Evolutionary conservation across 2,329 filamentous ascomycete genomes (phyloP), one percentile per base, ranked within the genome.

Genomic region (Alternaria sp.): DNA sequence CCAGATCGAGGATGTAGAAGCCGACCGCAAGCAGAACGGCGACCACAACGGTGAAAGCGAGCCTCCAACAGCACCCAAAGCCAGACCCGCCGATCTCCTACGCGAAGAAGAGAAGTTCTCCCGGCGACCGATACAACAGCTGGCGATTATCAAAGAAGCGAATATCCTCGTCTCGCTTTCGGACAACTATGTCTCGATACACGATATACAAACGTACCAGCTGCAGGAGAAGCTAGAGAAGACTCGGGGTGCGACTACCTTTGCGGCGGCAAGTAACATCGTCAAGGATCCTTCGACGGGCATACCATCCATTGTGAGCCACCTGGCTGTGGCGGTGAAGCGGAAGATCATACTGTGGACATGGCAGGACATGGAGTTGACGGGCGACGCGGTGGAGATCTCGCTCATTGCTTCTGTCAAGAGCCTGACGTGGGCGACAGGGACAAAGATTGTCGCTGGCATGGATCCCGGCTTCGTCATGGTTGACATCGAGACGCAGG

Each of bases 81-180:
- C 64, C 49, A 79, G 77, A 66, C 72, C 91, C 5, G 93, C 93
- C 10, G 94, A 97, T 72, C 86, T 97, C 25, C 84, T 98, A 49
- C 91, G 93, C 64, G 96, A 98, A 78, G 86, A 97, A 54, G 95
- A 99, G 70, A 95, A 92, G 81, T 99, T 99, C 84, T 95, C 94
- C 10, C 88, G 91, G 34, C 89, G 93, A 63, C 90, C 93, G 55
- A 90, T 99, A 66, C 94, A 97, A 73, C 94, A 99, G 83, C 88
- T 99, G 16, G 94, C 94, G 59, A 90, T 96, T 60, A 94, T 99
- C 75, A 98, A 97, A 75, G 95, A 98, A 80, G 93, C 94, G 57
- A 95, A 92, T 78, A 90, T 93, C 20, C 87, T 99, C 46, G 88
- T 99, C 60, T 97, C 94, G 16, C 84, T 99, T 56, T 96, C 94